Evolutionary conservation across 177 flowering plant species (phyloP), one percentile per base, ranked within the genome.

Genomic region (Vitis hybrid): DNA sequence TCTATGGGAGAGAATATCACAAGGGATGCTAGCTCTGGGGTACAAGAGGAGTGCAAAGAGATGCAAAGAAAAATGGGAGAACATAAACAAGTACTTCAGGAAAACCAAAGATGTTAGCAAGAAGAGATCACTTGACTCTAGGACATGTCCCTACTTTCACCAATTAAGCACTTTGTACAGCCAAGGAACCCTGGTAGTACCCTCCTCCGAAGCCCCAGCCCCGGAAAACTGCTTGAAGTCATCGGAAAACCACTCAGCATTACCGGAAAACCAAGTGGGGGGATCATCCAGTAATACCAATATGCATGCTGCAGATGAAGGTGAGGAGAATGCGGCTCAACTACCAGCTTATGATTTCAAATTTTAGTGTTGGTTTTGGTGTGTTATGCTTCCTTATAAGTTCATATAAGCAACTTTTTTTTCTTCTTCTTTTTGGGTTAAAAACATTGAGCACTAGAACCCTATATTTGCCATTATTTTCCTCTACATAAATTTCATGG

Each of bases 61-160:
- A 74, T 94, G 98, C 76, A 94, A 92, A 71, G 98, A 93, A 78
- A 93, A 91, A 73, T 93, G 98, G 98, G 98, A 91, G 78, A 93
- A 93, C 79, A 93, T 94, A 58, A 94, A 92, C 85, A 94, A 94
- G 87, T 94, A 94, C 79, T 92, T 89, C 76, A 87, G 94, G 65
- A 94, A 92, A 71, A 90, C 97, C 50, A 94, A 85, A 74, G 91
- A 87, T 61, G 74, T 66, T 26, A 87, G 78, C 79, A 92, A 84
- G 89, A 90, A 88, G 77, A 84, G 97, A 80, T 85, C 97, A 13
- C 51, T 81, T 8, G 87, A 87, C 56, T 92, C 97, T 10, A 92
- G 90, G 67, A 92, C 97, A 5, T 94, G 97, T 61, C 97, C 97
- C 79, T 94, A 94, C 71, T 94, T 88, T 76, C 88, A 89, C 56